Evolutionary conservation across 2,329 filamentous ascomycete species (phyloP), one percentile per base, ranked within the genome.

Genomic region (Colletotrichum sp.): DNA sequence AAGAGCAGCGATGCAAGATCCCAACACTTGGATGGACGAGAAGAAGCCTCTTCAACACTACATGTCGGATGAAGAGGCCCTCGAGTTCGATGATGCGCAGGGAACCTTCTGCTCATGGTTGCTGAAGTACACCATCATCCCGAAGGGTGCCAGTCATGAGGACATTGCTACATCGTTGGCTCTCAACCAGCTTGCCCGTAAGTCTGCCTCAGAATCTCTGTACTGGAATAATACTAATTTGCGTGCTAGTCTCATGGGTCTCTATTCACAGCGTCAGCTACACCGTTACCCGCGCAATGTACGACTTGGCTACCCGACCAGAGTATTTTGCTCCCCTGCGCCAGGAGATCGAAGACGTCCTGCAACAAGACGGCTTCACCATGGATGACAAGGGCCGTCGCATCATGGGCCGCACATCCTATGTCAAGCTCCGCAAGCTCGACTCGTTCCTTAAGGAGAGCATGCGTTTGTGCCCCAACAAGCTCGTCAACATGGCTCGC

Each of bases 291-390:
- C 83, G 86, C 12, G 79, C 83, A 5, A 78, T 89, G 60, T 83
- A 83, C 55, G 85, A 88, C 55, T 77, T 89, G 15, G 80, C 80
- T 4, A 80, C 81, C 3, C 78, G 86, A 36, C 84, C 84, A 1
- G 85, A 88, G 60, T 83, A 83, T 55, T 79, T 88, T 9, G 80
- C 84, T 15, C 81, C 82, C 4, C 77, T 90, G 26, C 82, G 87
- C 5, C 82, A 87, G n/a, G 88, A 89, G 79, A 85, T 88, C 9
- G 67, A 79, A 5, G 70, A 76, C 1, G 81, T 85, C 3, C 76
- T 87, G 18, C 77, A 80, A 6, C 80, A 84, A 39, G 84, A 85
- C 21, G 82, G 81, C 1, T 85, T 71, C 32, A 71, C 69, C 12
- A 66, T 30, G 24, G 69, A 71, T 24, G 69, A 71, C 30, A 66